Evolutionary conservation across 768 basidiomycete genomes (phyloP), one percentile per base, ranked within the genome.

Genomic region (Amanita rubescens): DNA sequence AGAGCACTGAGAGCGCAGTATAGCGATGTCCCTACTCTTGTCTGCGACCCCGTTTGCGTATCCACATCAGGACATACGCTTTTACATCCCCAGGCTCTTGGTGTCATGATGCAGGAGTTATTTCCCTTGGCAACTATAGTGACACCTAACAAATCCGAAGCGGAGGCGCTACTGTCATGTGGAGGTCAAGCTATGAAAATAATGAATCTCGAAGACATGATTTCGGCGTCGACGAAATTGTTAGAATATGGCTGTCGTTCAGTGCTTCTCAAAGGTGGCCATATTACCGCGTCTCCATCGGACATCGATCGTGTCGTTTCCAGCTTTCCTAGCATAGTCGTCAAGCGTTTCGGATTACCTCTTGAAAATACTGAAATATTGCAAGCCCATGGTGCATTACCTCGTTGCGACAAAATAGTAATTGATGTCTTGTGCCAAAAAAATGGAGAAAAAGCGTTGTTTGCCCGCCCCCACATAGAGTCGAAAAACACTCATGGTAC

Each of bases 11-110:
- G 66, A 39, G 39, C 58, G 0, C 69, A 74, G 56, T 80, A 75
- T 60, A 33, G 54, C 49, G 44, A 27, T 15, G 1, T 42, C 30
- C 76, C 83, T 0, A 79, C 81, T 0, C 69, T 94, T 17, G 79
- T 95, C 24, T 81, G 90, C 56, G 94, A 97, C 63, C 93, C 94
- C 0, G 93, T 97, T 9, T 92, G 85, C 62, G 88, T 95, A 1
- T 91, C 90, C 3, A 95, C 94, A 0, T 91, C 90, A 0, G 92
- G 92, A 2, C 89, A 94, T 62, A 80, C 75, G 6, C 75, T 97
- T 1, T 74, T 96, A 8, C 74, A 84, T 5, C 68, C 77, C 14
- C 77, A 80, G 10, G 91, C 94, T 0, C 62, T 94, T 51, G 65
- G 75, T 7, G 72, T 75, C 2, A 60, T 96, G 56, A 73, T 80